Evolutionary conservation across 306 rosid genomes (phyloP), one percentile per base, ranked within the genome.

Genomic region (Lathyrus sativus): DNA sequence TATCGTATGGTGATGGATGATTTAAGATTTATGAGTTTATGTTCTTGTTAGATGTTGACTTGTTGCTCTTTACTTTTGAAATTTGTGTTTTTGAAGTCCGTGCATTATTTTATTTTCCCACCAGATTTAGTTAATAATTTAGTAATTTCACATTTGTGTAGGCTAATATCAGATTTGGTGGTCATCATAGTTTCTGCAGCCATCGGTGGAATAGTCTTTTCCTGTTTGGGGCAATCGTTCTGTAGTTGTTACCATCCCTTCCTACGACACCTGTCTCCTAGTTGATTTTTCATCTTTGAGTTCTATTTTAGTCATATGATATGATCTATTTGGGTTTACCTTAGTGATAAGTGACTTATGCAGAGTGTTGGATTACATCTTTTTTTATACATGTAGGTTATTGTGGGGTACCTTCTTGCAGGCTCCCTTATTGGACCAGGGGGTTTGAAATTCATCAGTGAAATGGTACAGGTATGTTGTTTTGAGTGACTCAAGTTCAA

Each of bases 381-480:
- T 62, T 80, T 37, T 65, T 74, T 55, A 54, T 63, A 46, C 51
- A 54, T 78, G 74, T 74, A 95, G 99, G 99, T 95, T 63, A 95
- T 95, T 81, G 99, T 95, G 79, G 99, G 99, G 63, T 95, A 95
- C 83, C 97, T 95, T 72, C 99, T 95, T 78, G 99, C 97, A 0
- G 99, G 99, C 66, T 88, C 99, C 64, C 80, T 95, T 58, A 95
- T 90, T 74, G 99, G 99, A 74, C 99, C 99, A 2, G 99, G 99
- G 53, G 99, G 97, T 72, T 84, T 95, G 68, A 82, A 85, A 57
- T 88, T 90, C 78, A 88, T 95, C 60, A 88, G 96, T 45, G 97
- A 95, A 87, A 79, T 95, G 97, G 97, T 95, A 12, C 99, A 95
- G 99, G 99, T 90, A 76, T 48, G 85, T 67, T 72, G 62, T 53